These are phyloP conservation scores for Hypoxylon sp. DNA, from an alignment of 2,329 filamentous ascomycete genomes.

Conservation along the genomic window DNA sequence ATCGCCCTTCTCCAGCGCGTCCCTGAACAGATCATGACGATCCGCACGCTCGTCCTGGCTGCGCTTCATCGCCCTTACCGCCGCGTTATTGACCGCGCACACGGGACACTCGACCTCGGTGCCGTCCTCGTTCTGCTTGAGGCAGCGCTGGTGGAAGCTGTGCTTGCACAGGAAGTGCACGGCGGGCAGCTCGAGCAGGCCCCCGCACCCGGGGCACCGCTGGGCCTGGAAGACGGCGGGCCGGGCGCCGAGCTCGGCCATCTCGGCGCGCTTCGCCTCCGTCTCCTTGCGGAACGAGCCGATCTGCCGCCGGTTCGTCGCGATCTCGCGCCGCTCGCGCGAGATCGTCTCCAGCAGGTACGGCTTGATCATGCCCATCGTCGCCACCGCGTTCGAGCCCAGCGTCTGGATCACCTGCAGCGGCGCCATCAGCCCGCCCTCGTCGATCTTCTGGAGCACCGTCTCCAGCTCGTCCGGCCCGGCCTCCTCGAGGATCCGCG, in stretches of 20 bases:
- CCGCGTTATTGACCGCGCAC: slow-evolving; percentile 85
- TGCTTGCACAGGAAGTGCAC: slow-evolving; percentile 99
- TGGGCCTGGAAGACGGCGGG: slow-evolving; percentile 92
- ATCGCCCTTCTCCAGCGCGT: slow-evolving; percentile 77
- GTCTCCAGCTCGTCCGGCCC: slow-evolving; percentile 82
- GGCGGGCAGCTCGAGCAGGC: slow-evolving; percentile 83
- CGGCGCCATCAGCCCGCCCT: slow-evolving; percentile 92
- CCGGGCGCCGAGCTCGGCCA: slow-evolving; percentile 80
- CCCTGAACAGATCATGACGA: slow-evolving; percentile 88
- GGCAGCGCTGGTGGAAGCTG: slow-evolving; percentile 91
- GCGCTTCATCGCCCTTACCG: slow-evolving; percentile 85
- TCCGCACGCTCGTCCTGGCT: slow-evolving; percentile 88
- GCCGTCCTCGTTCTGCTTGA: slow-evolving; percentile 66
- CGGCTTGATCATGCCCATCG: slow-evolving; percentile 96
- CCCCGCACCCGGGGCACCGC: slow-evolving; percentile 84
- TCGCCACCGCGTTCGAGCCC: slow-evolving; percentile 76
- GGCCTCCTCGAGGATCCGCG: slow-evolving; percentile 83
- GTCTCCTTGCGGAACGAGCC: slow-evolving; percentile 87
- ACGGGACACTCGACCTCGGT: slow-evolving; percentile 84
- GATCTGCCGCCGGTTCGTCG: slow-evolving; percentile 81
- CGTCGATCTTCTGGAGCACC: slow-evolving; percentile 87
- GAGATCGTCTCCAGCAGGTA: slow-evolving; percentile 92
- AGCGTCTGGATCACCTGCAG: slow-evolving; percentile 96
- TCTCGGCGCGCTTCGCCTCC: slow-evolving; percentile 79
- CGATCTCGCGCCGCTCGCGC: slow-evolving; percentile 88